A percentile compares a stretch with the other conserved stretches of the same genome.
Evolutionary conservation across 208 protist species (phyloP).

Genomic region (Trypanosoma theileri): DNA sequence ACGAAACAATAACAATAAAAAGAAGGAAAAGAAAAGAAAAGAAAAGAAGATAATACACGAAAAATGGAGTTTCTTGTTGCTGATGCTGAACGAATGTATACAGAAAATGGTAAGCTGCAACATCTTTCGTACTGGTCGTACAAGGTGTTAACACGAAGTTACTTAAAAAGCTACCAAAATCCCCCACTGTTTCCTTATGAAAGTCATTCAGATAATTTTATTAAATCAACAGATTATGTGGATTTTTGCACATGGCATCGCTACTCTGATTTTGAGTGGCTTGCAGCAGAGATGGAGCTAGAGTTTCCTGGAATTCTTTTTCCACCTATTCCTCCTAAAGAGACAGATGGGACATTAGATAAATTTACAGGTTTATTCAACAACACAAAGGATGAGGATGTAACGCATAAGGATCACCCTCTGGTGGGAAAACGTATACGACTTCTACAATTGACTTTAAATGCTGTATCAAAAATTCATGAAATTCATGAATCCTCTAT

Average conservation of each 20-base stretch:
- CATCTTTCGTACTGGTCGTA: conserved; percentile 37
- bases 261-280: conserved; percentile 41
- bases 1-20: not conserved
- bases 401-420: conserved; percentile 7
- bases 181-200: conserved; percentile 19
- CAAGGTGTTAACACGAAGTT: conserved; percentile 35
- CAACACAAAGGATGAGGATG: conserved; percentile 10
- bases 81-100: conserved; percentile 32
- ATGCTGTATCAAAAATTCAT: conserved; percentile 25
- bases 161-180: conserved; percentile 29
- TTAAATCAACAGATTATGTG: conserved; percentile 20
- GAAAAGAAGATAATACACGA: not conserved
- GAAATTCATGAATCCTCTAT: conserved; percentile 31
- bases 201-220: conserved; percentile 26
- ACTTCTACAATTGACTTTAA: conserved; percentile 29
- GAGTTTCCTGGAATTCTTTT: conserved; percentile 39
- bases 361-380: conserved; percentile 30
- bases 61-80: conserved; percentile 38
- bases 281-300: conserved; percentile 21
- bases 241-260: conserved; percentile 50
- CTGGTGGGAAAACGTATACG: conserved; percentile 31
- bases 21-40: not conserved
- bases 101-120: conserved; percentile 33
- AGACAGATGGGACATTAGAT: conserved; percentile 34
- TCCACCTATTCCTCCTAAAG: conserved; percentile 37